Conservation (phyloP, 306 rosid genomes). For the Lupinus albus region DNA sequence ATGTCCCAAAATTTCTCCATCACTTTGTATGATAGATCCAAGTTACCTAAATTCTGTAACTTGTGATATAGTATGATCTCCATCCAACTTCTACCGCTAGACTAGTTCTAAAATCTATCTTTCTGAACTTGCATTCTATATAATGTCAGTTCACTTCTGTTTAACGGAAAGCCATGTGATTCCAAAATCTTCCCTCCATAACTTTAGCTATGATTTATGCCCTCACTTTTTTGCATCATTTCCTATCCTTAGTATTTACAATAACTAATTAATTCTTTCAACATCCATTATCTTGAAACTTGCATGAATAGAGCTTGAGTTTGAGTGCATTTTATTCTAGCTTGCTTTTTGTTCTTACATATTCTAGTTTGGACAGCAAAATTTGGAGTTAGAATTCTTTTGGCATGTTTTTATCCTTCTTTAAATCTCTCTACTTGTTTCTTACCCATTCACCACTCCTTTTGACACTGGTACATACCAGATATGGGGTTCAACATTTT, state of each 20-base stretch:
- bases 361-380: background rate
- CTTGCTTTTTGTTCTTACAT: background rate
- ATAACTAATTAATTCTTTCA: background rate
- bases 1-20: background rate
- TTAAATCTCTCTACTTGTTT: background rate
- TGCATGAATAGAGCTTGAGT: background rate
- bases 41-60: background rate
- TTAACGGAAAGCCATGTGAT: background rate
- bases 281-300: background rate
- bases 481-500: too few species aligned
- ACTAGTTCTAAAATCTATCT: background rate
- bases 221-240: background rate
- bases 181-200: background rate
- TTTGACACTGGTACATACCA: too few species aligned
- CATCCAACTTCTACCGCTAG: background rate
- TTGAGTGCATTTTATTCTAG: background rate
- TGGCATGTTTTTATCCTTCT: background rate
- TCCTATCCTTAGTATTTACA: background rate
- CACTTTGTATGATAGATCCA: background rate
- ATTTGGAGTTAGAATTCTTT: background rate
- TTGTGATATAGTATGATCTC: background rate
- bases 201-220: background rate
- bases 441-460: background rate
- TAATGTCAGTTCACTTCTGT: background rate
- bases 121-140: background rate